phyloP scores from a whole-genome alignment of 2,329 filamentous ascomycete genomes.

The Plectosphaerella plurivora region DNA sequence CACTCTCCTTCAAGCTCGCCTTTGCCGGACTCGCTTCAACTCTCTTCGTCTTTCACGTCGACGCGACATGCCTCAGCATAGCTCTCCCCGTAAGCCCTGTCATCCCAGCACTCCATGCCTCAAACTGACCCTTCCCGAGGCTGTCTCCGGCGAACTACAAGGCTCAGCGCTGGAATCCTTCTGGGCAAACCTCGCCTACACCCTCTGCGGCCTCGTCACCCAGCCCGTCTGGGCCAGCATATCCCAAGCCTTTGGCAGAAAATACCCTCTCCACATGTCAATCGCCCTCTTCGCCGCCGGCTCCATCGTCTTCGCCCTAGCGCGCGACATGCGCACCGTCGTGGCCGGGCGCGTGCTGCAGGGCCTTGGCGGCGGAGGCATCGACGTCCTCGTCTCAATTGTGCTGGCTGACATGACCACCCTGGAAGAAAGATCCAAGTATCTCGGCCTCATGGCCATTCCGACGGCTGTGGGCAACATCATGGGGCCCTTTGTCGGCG shows the following conservation, averaged over 20 bases:
- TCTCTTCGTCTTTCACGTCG: slow-evolving; percentile 1
- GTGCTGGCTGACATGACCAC: slow-evolving; percentile 30
- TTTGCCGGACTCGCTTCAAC: too few relatives aligned
- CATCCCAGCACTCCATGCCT: neutral
- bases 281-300: slow-evolving; percentile 17
- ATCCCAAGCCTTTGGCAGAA: slow-evolving; percentile 22
- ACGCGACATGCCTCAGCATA: slow-evolving; percentile 15
- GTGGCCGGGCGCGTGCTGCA: slow-evolving; percentile 28
- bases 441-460: slow-evolving; percentile 18
- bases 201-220: slow-evolving; percentile 12
- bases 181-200: slow-evolving; percentile 25
- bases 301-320: slow-evolving; percentile 52
- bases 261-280: slow-evolving; percentile 1
- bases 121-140: slow-evolving; percentile 6
- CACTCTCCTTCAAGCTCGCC: too few relatives aligned
- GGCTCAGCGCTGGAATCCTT: slow-evolving; percentile 16
- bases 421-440: slow-evolving; percentile 22
- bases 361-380: slow-evolving; percentile 28
- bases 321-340: slow-evolving; percentile 46
- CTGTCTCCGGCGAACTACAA: slow-evolving; percentile 10
- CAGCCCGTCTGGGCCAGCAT: slow-evolving; percentile 16
- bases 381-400: slow-evolving; percentile 25
- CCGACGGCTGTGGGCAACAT: slow-evolving; percentile 15
- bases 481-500: slow-evolving; percentile 19
- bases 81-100: slow-evolving; percentile 13